Base-by-base conservation (phyloP, 1,284 basidiomycete species). In the Sporisorium scitamineum region DNA sequence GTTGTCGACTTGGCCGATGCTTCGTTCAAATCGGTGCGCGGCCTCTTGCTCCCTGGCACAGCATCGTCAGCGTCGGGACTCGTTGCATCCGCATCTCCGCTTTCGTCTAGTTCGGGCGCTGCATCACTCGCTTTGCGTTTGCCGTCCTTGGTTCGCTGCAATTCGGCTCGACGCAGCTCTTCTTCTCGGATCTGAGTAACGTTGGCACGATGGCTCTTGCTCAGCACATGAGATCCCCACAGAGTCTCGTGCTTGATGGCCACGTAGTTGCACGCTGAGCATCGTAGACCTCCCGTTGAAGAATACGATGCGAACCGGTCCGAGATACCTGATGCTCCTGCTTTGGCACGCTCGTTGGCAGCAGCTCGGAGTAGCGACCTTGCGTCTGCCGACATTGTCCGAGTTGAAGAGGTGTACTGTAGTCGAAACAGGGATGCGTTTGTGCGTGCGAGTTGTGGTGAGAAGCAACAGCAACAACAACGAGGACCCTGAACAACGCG, bases 231-330 rank as follows among this genome's bases (percentile, higher is more conserved):
- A 1, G 75, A 52, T 29, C 61, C 61, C 80, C 80, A 81, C 5
- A 81, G 70, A 31, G 59, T 73, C 34, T 81, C 80, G 54, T 80
- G 80, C 62, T 79, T 81, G 65, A 81, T 72, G 29, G 69, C 42
- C 20, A 70, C 54, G 31, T 58, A 76, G 62, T 70, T 61, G 70
- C 80, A 81, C 9, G 80, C 80, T 1, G 69, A 62, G 53, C 80
- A 81, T 20, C 78, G 78, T 13, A 81, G 63, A 2, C 55, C 63
- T 3, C 76, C 70, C 0, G 65, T 65, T 8, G 72, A 61, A 2
- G 64, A 64, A 45, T 80, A 81, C 4, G 78, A 75, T 5, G 80
- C 80, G 48, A 76, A 81, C 1, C 54, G 69, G 34, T 81, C 78
- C 27, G 55, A 39, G 48, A 81, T 70, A 1, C 50, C 63, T 0